A percentile compares a stretch with the other conserved stretches of the same genome.
These are phyloP conservation scores for Talaromyces adpressus DNA, from an alignment of 495 filamentous ascomycete genomes.

Conservation along the genomic window DNA sequence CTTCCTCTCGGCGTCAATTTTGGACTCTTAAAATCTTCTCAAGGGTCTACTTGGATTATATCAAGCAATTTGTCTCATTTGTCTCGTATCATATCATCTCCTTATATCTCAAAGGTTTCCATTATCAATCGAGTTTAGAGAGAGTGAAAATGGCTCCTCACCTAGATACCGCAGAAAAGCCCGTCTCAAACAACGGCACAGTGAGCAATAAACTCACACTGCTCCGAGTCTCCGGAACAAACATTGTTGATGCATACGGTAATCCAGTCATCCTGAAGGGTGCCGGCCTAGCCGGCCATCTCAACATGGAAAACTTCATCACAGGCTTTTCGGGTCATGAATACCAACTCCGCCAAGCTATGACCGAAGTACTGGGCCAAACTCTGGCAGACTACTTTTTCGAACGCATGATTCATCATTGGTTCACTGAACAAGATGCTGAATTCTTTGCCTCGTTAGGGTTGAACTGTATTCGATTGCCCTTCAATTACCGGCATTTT, in stretches of 20 bases:
- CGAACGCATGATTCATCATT: slow-evolving; percentile 52
- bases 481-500: slow-evolving; percentile 61
- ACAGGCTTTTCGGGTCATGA: slow-evolving; percentile 60
- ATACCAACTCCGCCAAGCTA: slow-evolving; percentile 45
- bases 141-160: background rate
- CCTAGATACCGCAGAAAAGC: background rate
- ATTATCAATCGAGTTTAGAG: no score
- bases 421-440: slow-evolving; percentile 56
- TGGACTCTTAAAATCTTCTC: background rate
- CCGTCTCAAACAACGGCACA: background rate
- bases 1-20: no score
- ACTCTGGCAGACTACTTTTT: slow-evolving; percentile 43
- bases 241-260: background rate
- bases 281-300: background rate
- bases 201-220: background rate
- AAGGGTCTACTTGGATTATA: background rate
- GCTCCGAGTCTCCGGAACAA: background rate
- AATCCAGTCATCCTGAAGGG: background rate
- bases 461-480: slow-evolving; percentile 56
- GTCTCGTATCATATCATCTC: background rate
- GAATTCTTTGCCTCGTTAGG: slow-evolving; percentile 51
- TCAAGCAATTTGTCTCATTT: background rate
- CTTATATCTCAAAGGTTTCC: background rate
- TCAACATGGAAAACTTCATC: slow-evolving; percentile 62
- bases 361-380: slow-evolving; percentile 46